A percentile compares a stretch with the other conserved stretches of the same genome.
phyloP scores from a whole-genome alignment of 495 filamentous ascomycete species.

The Xylaria palmicola region DNA sequence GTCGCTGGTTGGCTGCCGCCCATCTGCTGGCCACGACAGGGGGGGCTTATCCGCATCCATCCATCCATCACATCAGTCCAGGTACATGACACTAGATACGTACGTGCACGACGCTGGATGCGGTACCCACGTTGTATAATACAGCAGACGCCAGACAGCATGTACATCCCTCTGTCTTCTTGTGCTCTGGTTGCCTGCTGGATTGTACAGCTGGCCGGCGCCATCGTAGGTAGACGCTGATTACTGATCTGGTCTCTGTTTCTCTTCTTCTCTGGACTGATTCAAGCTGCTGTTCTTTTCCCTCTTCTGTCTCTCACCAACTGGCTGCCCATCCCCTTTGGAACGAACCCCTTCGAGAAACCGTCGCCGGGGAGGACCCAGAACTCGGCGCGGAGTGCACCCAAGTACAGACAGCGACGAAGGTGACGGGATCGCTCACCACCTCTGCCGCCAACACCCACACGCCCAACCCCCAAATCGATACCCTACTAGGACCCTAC shows the following conservation, averaged over 20 bases:
- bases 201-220: slow-evolving; percentile 5
- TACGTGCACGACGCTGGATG: not conserved
- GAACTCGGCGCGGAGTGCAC: not conserved
- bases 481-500: slow-evolving; percentile 11
- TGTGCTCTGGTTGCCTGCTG: not conserved
- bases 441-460: not conserved
- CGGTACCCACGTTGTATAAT: too few species aligned
- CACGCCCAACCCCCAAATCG: slow-evolving; percentile 12
- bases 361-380: not conserved
- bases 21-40: slow-evolving; percentile 18
- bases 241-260: slow-evolving; percentile 8
- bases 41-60: not conserved
- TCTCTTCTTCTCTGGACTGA: not conserved
- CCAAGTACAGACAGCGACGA: not conserved
- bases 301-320: not conserved
- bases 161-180: not conserved
- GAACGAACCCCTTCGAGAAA: slow-evolving; percentile 1
- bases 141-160: too few species aligned
- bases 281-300: slow-evolving; percentile 4
- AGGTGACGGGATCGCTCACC: slow-evolving; percentile 7
- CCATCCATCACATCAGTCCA: slow-evolving; percentile 5
- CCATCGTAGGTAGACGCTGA: not conserved
- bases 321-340: not conserved
- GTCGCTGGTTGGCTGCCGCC: slow-evolving; percentile 5
- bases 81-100: slow-evolving; percentile 7